Evolutionary conservation across 306 rosid species (phyloP), one percentile per base, ranked within the genome.

Genomic region (Rosa rugosa): DNA sequence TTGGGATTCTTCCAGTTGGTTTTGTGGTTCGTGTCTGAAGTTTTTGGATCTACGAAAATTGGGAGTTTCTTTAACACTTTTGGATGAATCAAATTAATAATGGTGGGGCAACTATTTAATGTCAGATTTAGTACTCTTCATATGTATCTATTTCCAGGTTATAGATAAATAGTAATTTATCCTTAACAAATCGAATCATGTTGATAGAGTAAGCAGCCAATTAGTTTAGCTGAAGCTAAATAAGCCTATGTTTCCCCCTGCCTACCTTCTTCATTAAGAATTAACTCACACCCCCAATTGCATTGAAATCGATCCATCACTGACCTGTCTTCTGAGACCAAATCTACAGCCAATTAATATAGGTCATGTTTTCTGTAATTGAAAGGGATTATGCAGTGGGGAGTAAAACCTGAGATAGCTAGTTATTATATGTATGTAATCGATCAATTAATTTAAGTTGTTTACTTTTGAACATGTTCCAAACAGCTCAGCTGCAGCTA

Each of bases 51-150:
- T 42, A 8, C 8, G 14, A 41, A 71, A 23, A 7, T 42, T 42
- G 53, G 69, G 77, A 73, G 66, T 38, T 73, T 23, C 77, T 73
- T 57, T 53, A 54, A 12, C n/a, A 40, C 18, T 22, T 44, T 22
- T 20, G 71, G 49, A 20, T 67, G 71, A 40, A 67, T 40, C 71
- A 67, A 40, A 67, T 4, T 67, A 18, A 38, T 42, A 20, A 5
- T 67, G 49, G 25, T 20, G 16, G 49, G 47, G 70, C 45, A 65
- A 63, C 10, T 14, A 27, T 7, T 36, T 14, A 27, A 16, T 36
- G 46, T 67, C 14, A 67, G 31, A 40, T 67, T 66, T 66, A 66
- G 71, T 16, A 67, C 31, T 41, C 23, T 8, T 9, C 27, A 18
- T 60, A 25, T 11, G 17, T 27, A 62, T 56, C 63, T 54, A 54